These are phyloP conservation scores for Entophlyctis helioformis DNA, from an alignment of 192 early-diverging fungal species.

Conservation along the genomic window DNA sequence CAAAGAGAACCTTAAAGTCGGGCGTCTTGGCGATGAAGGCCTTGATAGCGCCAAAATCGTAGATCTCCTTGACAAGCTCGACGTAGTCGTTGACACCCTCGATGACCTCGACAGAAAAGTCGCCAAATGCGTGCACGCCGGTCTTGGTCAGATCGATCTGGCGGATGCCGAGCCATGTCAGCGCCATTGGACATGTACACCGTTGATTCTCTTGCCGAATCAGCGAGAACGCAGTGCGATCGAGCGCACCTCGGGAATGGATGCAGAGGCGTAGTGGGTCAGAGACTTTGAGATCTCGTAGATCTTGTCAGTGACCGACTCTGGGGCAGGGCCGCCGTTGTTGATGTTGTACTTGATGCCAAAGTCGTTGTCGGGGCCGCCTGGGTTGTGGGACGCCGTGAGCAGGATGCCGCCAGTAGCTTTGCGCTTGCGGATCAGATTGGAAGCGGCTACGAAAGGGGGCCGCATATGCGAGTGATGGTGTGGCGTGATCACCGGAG, in stretches of 20 bases:
- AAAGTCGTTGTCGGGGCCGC: slow-evolving; percentile 95
- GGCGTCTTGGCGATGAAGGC: slow-evolving; percentile 59
- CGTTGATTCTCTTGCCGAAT: too few relatives aligned
- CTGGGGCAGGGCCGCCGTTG: slow-evolving; percentile 95
- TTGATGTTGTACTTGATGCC: slow-evolving; percentile 96
- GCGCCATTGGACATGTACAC: too few relatives aligned
- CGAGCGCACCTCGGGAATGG: slow-evolving; percentile 41
- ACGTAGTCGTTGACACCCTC: slow-evolving; percentile 86
- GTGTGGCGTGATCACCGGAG: too few relatives aligned
- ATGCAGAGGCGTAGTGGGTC: slow-evolving; percentile 47
- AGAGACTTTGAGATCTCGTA: slow-evolving; percentile 71
- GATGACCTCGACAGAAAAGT: slow-evolving; percentile 71
- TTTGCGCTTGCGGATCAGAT: slow-evolving; percentile 75
- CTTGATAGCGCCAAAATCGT: slow-evolving; percentile 82
- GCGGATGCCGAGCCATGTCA: too few relatives aligned
- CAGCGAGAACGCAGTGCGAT: too few relatives aligned
- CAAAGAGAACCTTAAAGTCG: slow-evolving; percentile 79
- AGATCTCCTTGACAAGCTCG: slow-evolving; percentile 72
- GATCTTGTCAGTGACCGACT: slow-evolving; percentile 86
- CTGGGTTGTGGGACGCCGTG: slow-evolving; percentile 98
- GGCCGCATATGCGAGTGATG: neutral
- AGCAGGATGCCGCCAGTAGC: slow-evolving; percentile 92
- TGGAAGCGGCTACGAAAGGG: slow-evolving; percentile 59
- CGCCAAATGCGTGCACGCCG: slow-evolving; percentile 47
- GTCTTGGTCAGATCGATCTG: slow-evolving; percentile 63